Evolutionary conservation across 331 rosid species (phyloP), one percentile per base, ranked within the genome.

Genomic region (Quercus tomentella): DNA sequence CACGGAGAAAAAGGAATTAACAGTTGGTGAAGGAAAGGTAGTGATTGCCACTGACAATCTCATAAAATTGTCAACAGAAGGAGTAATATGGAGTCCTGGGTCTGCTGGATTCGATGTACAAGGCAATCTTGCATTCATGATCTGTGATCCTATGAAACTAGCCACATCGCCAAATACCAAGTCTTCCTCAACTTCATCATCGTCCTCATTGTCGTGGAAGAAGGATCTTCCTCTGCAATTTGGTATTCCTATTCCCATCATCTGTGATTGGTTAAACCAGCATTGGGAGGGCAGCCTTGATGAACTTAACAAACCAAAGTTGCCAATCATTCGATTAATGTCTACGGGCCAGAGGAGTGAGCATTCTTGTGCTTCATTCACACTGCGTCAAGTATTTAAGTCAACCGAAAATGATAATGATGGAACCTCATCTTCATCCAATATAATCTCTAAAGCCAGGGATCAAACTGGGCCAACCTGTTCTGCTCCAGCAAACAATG

Each of bases 281-380:
- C 98, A 96, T n/a, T 96, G 99, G 99, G 99, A 93, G 81, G 99
- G 99, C 25, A 93, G 89, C 82, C 98, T 96, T 43, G 98, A 96
- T 58, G 99, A 96, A 41, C 98, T 96, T 76, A 93, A 90, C 91
- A 96, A 96, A 78, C 99, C 99, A 8, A 93, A 92, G 80, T 75
- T 90, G 81, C 99, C 98, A 2, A 88, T 96, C 73, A 96, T 93
- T 33, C 90, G 98, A 12, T 85, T 96, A 80, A 92, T 93, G 99
- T 92, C 99, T 22, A 45, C 92, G 1, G 97, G 97, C 37, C 93
- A 83, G 33, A 96, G 86, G 83, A 93, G 97, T 70, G 99, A 96
- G 77, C 98, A 90, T 84, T 93, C 97, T 1, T 93, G 97, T 65
- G 82, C 97, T 77, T 96, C 99, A 77, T 96, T 96, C 82, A 84